Evolutionary conservation across 1,139 yeast species (phyloP), one percentile per base, ranked within the genome.

Genomic region (Nadsonia commutata): DNA sequence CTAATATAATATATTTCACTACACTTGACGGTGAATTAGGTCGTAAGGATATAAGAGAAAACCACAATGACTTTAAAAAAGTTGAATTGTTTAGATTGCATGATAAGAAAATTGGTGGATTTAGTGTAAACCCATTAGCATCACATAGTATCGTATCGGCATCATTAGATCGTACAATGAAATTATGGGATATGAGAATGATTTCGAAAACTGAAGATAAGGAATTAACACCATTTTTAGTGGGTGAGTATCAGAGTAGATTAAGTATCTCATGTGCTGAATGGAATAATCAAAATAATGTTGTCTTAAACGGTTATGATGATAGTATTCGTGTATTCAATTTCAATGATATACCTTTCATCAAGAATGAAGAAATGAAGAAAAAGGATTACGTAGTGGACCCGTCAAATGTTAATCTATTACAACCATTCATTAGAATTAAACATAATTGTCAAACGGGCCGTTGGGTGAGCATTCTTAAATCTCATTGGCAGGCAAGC

Each of bases 381-480:
- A 43, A 43, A 13, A 44, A 48, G 8, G 45, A 50, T 45, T 21
- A 56, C 49, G 19, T 49, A 27, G 40, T 48, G 39, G 51, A 57
- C 54, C 43, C 50, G 49, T 44, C 52, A 43, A 43, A 45, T 3
- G 47, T 49, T 1, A 52, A 50, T 3, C 59, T 55, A 45, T 54
- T 85, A 23, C 56, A 54, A 11, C 93, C 95, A 0, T 58, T 70
- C 33, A 70, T 74, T 22, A 74, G 74, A 9, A 68, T 90, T 42
- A 74, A 73, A 48, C 97, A 90, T 59, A 88, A 88, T 55, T 90
- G 97, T 63, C 95, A 88, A 59, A 81, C 95, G 0, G 97, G 98
- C 0, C 67, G 95, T 49, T 90, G 98, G 98, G 95, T 90, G 1
- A 80, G 95, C 1, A 88, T 90, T 42, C 66, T 90, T 45, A 85